A percentile compares a stretch with the other conserved stretches of the same genome.
Conservation (phyloP, 2,329 filamentous ascomycete species). For the Allantophomopsis lycopodina region DNA sequence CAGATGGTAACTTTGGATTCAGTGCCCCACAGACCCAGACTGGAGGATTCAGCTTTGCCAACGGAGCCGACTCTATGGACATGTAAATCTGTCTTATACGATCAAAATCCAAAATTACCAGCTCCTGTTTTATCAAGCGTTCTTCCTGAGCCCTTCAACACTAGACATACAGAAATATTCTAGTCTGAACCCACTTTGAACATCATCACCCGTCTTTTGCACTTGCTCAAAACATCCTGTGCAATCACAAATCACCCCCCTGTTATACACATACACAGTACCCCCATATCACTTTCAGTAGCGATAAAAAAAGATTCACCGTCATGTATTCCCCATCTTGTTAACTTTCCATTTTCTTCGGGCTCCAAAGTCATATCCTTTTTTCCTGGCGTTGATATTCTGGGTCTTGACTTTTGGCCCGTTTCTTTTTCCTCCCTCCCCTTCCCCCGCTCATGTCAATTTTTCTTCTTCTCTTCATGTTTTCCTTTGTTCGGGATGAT, state of each 20-base stretch:
- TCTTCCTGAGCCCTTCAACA: slow-evolving; percentile 1
- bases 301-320: slow-evolving; percentile 19
- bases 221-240: slow-evolving; percentile 5
- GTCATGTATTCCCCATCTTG: slow-evolving; percentile 18
- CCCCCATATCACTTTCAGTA: slow-evolving; percentile 15
- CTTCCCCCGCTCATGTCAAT: too few relatives aligned
- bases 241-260: slow-evolving; percentile 8
- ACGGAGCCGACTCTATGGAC: slow-evolving; percentile 60
- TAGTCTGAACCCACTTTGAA: slow-evolving; percentile 1
- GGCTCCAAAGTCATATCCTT: too few relatives aligned
- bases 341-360: too few relatives aligned
- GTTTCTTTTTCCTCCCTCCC: too few relatives aligned
- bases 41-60: slow-evolving; percentile 86
- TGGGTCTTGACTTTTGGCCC: too few relatives aligned
- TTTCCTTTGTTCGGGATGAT: slow-evolving; percentile 1
- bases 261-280: slow-evolving; percentile 6
- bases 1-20: slow-evolving; percentile 69
- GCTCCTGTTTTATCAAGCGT: background rate
- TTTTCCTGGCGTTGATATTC: too few relatives aligned
- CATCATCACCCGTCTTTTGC: background rate
- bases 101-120: background rate
- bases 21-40: slow-evolving; percentile 52
- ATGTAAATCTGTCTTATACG: slow-evolving; percentile 36
- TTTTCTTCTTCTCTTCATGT: too few relatives aligned
- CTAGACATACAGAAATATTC: slow-evolving; percentile 5